Conservation (phyloP, 371 early-diverging fungal species). For the Batkoa obscura region DNA sequence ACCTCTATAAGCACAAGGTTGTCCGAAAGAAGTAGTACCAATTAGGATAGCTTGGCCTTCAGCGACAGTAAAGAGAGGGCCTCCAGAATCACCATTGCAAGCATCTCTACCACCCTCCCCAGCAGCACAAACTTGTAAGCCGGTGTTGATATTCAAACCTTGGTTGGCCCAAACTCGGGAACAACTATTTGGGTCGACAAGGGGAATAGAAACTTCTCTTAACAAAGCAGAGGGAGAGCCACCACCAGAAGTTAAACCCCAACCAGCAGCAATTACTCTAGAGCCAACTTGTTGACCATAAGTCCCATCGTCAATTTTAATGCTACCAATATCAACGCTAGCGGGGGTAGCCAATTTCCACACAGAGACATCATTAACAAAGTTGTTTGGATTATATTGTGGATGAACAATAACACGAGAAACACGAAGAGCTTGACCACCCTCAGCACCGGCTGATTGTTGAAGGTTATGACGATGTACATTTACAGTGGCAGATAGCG, state of each 20-base stretch:
- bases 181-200: neutral
- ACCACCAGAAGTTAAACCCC: neutral
- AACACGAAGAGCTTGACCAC: neutral
- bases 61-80: neutral
- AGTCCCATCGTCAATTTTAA: neutral
- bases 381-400: neutral
- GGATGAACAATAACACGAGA: neutral
- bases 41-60: neutral
- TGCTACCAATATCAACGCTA: neutral
- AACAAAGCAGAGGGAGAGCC: neutral
- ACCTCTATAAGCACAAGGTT: neutral
- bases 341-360: neutral
- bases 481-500: neutral
- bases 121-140: neutral
- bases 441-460: neutral
- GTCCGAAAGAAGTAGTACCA: constrained; percentile 3
- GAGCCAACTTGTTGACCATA: neutral
- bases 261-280: neutral
- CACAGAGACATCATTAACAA: neutral
- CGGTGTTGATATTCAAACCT: neutral
- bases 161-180: neutral
- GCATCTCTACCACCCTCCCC: neutral
- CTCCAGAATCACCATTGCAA: constrained; percentile 4
- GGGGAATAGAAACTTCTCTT: neutral
- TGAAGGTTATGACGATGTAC: constrained; percentile 2